Evolutionary conservation across 306 rosid species (phyloP).

Genomic region (Rosa lucieae): DNA sequence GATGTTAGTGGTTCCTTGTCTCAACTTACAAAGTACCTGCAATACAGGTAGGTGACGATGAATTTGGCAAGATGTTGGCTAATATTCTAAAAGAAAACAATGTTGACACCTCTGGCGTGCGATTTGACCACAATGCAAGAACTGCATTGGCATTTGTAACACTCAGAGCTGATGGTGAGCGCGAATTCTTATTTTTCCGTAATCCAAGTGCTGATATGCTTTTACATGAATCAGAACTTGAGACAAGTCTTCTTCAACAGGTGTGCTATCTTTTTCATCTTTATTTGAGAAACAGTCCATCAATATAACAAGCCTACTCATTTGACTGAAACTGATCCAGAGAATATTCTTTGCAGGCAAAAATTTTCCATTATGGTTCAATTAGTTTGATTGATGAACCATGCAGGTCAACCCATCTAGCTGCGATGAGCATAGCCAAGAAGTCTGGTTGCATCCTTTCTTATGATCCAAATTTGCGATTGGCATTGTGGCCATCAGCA

Average conservation of each 20-base stretch:
- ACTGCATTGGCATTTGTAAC: conserved; percentile 90
- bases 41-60: conserved; percentile 88
- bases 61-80: conserved; percentile 79
- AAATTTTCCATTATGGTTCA: conserved; percentile 86
- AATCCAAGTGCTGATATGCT: conserved; percentile 98
- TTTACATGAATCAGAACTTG: conserved; percentile 78
- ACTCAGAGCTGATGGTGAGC: conserved; percentile 87
- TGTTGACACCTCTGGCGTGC: conserved; percentile 70
- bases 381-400: conserved; percentile 95
- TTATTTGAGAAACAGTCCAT: neutral
- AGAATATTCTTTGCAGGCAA: conserved; percentile 53
- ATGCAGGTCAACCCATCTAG: conserved; percentile 74
- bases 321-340: conserved; percentile 11
- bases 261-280: conserved; percentile 28
- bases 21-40: neutral
- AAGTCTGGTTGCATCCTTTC: conserved; percentile 78
- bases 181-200: conserved; percentile 86
- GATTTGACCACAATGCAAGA: conserved; percentile 76
- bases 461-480: conserved; percentile 87
- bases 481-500: conserved; percentile 83
- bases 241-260: conserved; percentile 57
- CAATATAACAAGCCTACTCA: neutral
- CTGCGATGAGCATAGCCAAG: conserved; percentile 75
- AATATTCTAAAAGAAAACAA: conserved; percentile 63
- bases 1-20: neutral